A percentile compares a stretch with the other conserved stretches of the same genome.
phyloP scores from a whole-genome alignment of 1,284 basidiomycete genomes.

The Cryptococcus sp. region DNA sequence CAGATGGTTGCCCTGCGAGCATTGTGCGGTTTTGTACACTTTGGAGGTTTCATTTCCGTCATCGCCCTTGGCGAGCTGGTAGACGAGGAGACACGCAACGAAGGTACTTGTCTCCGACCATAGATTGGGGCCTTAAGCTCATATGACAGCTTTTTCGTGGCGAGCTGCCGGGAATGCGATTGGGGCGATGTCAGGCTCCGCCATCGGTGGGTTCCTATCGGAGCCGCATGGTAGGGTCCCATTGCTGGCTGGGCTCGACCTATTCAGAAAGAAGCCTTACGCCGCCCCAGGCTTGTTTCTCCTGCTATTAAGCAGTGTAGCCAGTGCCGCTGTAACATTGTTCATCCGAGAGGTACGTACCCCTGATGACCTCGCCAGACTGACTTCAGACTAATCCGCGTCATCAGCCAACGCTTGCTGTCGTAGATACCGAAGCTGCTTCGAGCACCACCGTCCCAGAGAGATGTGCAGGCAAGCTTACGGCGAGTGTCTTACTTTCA shows the following conservation, averaged over 20 bases:
- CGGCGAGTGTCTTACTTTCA: no score
- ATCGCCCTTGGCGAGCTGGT: not conserved
- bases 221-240: not conserved
- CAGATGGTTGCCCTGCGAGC: not conserved
- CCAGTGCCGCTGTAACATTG: not conserved
- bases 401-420: no score
- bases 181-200: not conserved
- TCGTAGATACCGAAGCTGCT: no score
- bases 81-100: not conserved
- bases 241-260: not conserved
- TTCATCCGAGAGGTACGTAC: not conserved
- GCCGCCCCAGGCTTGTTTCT: not conserved
- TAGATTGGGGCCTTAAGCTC: not conserved
- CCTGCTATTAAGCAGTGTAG: not conserved
- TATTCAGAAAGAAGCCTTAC: not conserved
- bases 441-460: no score
- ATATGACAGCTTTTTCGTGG: not conserved
- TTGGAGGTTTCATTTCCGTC: not conserved
- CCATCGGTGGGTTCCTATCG: not conserved
- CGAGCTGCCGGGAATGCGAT: not conserved
- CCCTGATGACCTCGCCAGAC: no score
- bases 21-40: not conserved
- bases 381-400: no score
- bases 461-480: no score
- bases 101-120: no score